Conservation (phyloP, 371 early-diverging fungal genomes). For the Apophysomyces variabilis region DNA sequence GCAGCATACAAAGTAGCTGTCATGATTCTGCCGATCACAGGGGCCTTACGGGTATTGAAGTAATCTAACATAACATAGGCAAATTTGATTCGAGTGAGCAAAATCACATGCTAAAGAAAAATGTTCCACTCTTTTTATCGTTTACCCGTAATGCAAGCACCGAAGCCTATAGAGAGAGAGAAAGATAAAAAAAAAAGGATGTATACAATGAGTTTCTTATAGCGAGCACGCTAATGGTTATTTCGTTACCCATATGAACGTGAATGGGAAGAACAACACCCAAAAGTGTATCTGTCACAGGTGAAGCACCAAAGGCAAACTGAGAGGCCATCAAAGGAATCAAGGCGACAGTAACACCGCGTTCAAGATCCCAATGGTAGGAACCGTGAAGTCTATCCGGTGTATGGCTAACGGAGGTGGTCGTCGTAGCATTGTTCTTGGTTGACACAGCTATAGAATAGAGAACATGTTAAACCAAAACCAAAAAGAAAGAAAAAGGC, state of each 20-base stretch:
- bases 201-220: neutral
- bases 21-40: conserved; percentile 64
- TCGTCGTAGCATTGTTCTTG: conserved; percentile 24
- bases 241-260: conserved; percentile 76
- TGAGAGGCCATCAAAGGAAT: conserved; percentile 82
- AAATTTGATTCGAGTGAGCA: conserved; percentile 15
- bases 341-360: conserved; percentile 74
- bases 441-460: conserved; percentile 27
- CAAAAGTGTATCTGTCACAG: conserved; percentile 85
- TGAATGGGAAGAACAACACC: conserved; percentile 92
- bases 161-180: conserved; percentile 43
- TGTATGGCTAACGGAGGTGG: conserved; percentile 24
- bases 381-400: conserved; percentile 56
- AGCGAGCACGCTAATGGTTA: conserved; percentile 3
- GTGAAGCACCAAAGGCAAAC: conserved; percentile 78
- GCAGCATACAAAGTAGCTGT: conserved; percentile 66
- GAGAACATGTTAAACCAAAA: no score
- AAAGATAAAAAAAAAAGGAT: neutral
- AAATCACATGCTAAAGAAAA: conserved; percentile 6
- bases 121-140: conserved; percentile 4
- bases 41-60: conserved; percentile 74
- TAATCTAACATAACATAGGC: conserved; percentile 67
- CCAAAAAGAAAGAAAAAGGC: no score
- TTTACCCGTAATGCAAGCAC: conserved; percentile 63
- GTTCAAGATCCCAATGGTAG: conserved; percentile 91